Base-by-base conservation (phyloP, 768 basidiomycete genomes). In the Xerocomus brunneocitrinus region DNA sequence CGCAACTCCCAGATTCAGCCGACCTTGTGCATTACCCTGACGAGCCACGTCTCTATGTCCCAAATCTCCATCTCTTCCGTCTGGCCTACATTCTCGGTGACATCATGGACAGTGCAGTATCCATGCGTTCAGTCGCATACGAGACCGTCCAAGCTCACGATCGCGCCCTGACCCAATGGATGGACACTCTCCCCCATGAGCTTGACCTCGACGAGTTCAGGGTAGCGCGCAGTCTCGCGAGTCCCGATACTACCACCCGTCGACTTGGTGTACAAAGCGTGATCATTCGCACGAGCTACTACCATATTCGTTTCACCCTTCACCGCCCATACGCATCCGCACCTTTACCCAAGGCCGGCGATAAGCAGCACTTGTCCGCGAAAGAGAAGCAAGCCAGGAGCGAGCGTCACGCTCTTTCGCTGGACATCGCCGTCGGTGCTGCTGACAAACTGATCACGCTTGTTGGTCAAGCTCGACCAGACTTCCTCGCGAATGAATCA, bases 81-180 rank as follows among this genome's bases (percentile, higher is more conserved):
- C 73, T 91, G n/a, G 86, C 87, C 8, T 85, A 83, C 59, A 82
- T 89, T 52, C 76, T 91, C 8, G 88, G 90, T 8, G 87, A 90
- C 62, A 88, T 92, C 70, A 85, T 91, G 82, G 86, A 91, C 64
- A 85, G 87, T 57, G 88, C 88, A 3, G 81, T 89, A 5, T 91
- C 87, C 41, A 80, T 89, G 56, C 83, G 85, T n/a, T 73, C 83
- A n/a, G 87, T 91, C 14, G 76, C 85, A 4, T 90, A 91, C 61
- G 82, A 89, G 47, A 81, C 80, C 38, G 79, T 91, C 19, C 77
- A 80, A 65, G 79, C 82, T 1, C 85, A 88, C 61, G 91, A 92
- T 66, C 79, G 80, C 36, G 80, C 82, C 2, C 71, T 92, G 45
- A 77, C 75, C 3, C 78, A 84, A 58, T 92, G 90, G 88, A 80